Evolutionary conservation across 805 yeast species (phyloP).

Genomic region (Saccharomyces kudriavzevii): DNA sequence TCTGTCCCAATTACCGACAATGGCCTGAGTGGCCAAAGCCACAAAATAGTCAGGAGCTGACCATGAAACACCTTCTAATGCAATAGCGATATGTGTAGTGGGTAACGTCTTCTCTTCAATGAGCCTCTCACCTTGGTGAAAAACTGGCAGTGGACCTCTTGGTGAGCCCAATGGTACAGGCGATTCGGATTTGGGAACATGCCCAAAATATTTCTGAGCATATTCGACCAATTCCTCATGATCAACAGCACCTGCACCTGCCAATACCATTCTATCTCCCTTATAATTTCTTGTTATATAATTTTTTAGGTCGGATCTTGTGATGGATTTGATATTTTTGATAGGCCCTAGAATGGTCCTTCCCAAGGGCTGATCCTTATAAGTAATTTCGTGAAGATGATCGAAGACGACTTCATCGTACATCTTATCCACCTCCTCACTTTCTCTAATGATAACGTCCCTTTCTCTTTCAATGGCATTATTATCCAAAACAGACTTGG

Average conservation of each 20-base stretch:
- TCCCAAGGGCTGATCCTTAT: constrained; percentile 85
- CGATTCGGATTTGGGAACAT: constrained; percentile 42
- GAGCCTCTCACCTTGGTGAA: constrained; percentile 79
- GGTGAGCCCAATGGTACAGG: constrained; percentile 64
- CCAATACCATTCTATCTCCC: constrained; percentile 97
- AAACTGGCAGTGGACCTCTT: constrained; percentile 60
- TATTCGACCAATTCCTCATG: constrained; percentile 73
- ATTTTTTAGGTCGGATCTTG: constrained; percentile 63
- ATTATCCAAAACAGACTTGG: constrained; percentile 73
- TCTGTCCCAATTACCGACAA: constrained; percentile 96
- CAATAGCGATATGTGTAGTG: constrained; percentile 82
- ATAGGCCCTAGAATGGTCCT: constrained; percentile 95
- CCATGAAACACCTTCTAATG: constrained; percentile 99
- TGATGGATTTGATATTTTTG: constrained; percentile 73
- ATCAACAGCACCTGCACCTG: constrained; percentile 89
- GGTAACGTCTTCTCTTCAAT: constrained; percentile 78
- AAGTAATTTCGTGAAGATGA: constrained; percentile 88
- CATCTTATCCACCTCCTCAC: constrained; percentile 97
- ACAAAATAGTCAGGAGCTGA: constrained; percentile 90
- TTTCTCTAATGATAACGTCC: constrained; percentile 90
- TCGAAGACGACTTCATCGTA: constrained; percentile 97
- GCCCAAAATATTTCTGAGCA: constrained; percentile 73
- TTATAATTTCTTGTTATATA: constrained; percentile 83
- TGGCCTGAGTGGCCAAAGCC: constrained; percentile 92
- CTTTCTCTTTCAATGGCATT: constrained; percentile 90